Conservation (phyloP, 768 basidiomycete genomes). For the Auriscalpium orientale region DNA sequence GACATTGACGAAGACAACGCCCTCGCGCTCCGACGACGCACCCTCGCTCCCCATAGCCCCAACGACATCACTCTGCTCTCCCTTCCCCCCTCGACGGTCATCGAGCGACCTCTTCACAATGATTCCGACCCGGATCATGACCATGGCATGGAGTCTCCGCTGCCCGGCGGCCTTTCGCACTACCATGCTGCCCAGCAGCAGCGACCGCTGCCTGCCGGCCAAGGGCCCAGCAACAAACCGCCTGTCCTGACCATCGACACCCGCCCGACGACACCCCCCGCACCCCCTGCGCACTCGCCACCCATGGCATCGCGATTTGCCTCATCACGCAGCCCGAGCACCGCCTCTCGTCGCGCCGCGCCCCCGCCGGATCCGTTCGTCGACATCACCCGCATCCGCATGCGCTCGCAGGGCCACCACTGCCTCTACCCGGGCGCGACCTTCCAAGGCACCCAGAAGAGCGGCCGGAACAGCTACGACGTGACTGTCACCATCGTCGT, state of each 20-base stretch:
- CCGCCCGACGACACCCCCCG: conserved; percentile 26
- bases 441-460: conserved; percentile 90
- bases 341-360: conserved; percentile 6
- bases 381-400: conserved; percentile 73
- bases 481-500: conserved; percentile 90
- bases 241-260: conserved; percentile 30
- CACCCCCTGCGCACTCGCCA: conserved; percentile 7
- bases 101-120: neutral
- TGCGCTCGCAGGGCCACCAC: conserved; percentile 63
- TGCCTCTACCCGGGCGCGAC: conserved; percentile 84
- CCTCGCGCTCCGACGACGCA: neutral
- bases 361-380: conserved; percentile 44
- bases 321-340: conserved; percentile 15
- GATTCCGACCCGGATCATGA: neutral
- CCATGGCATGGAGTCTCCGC: neutral
- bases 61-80: conserved; percentile 5
- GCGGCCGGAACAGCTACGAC: conserved; percentile 89
- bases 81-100: neutral
- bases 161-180: neutral
- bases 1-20: neutral
- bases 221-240: conserved; percentile 34
- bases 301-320: conserved; percentile 17
- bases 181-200: neutral
- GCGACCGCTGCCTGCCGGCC: neutral
- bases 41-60: conserved; percentile 1